phyloP scores from a whole-genome alignment of 345 rosid genomes.

The Brassica cretica region DNA sequence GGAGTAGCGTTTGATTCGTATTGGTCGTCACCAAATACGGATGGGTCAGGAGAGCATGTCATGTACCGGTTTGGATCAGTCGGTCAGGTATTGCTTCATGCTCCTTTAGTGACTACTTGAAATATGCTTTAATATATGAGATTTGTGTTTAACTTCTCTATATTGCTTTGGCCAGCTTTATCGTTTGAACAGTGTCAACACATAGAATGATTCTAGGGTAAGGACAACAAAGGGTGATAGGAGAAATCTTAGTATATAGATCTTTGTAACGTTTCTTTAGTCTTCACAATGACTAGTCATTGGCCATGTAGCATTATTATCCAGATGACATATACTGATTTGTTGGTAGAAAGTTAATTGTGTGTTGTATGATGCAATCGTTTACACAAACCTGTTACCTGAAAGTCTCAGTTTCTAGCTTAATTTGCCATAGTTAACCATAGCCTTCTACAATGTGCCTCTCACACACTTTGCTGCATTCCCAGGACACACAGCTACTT shows the following conservation, averaged over 20 bases:
- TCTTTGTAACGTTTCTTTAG: not conserved
- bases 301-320: conserved; percentile 2
- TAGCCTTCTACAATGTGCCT: not conserved
- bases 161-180: conserved; percentile 1
- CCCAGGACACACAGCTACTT: conserved; percentile 92
- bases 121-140: not conserved
- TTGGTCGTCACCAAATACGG: conserved; percentile 87
- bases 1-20: conserved; percentile 98
- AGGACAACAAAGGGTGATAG: not conserved
- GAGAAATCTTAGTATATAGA: not conserved
- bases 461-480: not conserved
- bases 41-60: conserved; percentile 77
- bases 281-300: not conserved
- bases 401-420: not conserved
- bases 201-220: not conserved
- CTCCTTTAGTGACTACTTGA: not conserved
- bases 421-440: not conserved
- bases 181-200: not conserved
- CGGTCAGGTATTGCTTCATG: conserved; percentile 74
- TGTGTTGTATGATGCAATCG: not conserved
- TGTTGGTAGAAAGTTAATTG: not conserved
- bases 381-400: not conserved
- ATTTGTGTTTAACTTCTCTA: not conserved
- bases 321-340: not conserved
- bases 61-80: conserved; percentile 98